These are phyloP conservation scores for Mycena albidolilacea DNA, from an alignment of 768 basidiomycete genomes.

Conservation along the genomic window DNA sequence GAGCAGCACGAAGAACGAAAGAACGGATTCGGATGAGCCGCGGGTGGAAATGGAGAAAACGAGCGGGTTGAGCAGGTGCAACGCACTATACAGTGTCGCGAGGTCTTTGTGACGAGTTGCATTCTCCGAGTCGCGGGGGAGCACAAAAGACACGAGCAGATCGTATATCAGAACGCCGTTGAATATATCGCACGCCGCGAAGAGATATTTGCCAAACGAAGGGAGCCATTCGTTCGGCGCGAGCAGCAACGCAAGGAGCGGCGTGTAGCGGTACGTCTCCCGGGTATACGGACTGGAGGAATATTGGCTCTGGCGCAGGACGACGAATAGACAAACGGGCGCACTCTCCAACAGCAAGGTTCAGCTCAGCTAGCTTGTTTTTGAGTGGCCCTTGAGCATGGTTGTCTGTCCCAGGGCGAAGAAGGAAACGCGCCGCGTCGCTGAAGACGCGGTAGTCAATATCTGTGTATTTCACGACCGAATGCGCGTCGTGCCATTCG, in stretches of 20 bases:
- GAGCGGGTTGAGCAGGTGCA: constrained; percentile 94
- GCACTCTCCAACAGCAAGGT: constrained; percentile 78
- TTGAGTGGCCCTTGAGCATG: constrained; percentile 73
- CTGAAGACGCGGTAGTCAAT: constrained; percentile 97
- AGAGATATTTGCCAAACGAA: constrained; percentile 92
- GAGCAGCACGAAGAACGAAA: constrained; percentile 83
- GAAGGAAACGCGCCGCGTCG: constrained; percentile 86
- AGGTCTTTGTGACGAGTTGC: constrained; percentile 38
- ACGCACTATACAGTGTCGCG: constrained; percentile 72
- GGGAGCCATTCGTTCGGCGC: constrained; percentile 85
- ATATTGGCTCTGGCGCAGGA: constrained; percentile 21
- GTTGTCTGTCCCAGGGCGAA: constrained; percentile 60
- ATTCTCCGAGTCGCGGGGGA: constrained; percentile 47
- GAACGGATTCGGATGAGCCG: constrained; percentile 93
- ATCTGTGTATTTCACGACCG: constrained; percentile 96
- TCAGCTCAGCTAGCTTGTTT: constrained; percentile 48
- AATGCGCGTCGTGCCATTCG: constrained; percentile 90
- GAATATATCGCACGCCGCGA: constrained; percentile 86
- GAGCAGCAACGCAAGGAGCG: constrained; percentile 87
- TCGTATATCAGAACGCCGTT: constrained; percentile 82
- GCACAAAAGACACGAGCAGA: constrained; percentile 67
- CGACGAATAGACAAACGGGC: constrained; percentile 52
- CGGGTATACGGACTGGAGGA: constrained; percentile 85
- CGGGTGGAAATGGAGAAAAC: constrained; percentile 97
- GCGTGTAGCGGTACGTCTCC: constrained; percentile 97